Evolutionary conservation across 768 basidiomycete species (phyloP), one percentile per base, ranked within the genome.

Genomic region (Strobilomyces echinocephalus): DNA sequence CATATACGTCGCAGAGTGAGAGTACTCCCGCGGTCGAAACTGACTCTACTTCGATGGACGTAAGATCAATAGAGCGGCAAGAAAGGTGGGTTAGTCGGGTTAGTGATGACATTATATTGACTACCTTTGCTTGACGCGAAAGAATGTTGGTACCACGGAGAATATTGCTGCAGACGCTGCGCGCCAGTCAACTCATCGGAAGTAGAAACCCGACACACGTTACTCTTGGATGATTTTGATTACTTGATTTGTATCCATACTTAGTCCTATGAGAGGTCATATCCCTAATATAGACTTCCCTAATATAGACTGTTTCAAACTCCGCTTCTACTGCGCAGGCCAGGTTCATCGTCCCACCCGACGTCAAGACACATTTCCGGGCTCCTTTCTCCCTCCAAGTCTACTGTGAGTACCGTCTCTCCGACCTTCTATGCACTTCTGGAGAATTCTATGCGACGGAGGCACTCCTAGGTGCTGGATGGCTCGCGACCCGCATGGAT

Each of bases 291-390:
- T 47, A 20, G 57, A 0, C 10, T 8, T 56, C 15, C 58, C 54
- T 35, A 45, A 58, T 65, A 33, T 47, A 20, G 57, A 0, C 10
- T 8, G 15, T 58, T 69, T 63, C 7, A 52, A 9, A 61, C 66
- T 68, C 68, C 66, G 68, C 57, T 20, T 15, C 40, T 42, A 34
- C 53, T 41, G 45, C 14, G 26, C 56, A 35, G 50, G 53, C 33
- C 26, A 60, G 50, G 66, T 58, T 57, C 57, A 59, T 64, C 64
- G 67, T 61, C 67, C 58, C 53, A 64, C 64, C 64, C 72, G 71
- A 70, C 68, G 68, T 72, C 72, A 69, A 73, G 66, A 67, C 71
- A 53, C 49, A 54, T 54, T 50, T 55, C 65, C 61, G 72, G 64
- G 65, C 60, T 56, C 54, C 38, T 47, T 56, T 63, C 60, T 55